Conservation (phyloP, 345 rosid species). For the Lepidium aucheri region DNA sequence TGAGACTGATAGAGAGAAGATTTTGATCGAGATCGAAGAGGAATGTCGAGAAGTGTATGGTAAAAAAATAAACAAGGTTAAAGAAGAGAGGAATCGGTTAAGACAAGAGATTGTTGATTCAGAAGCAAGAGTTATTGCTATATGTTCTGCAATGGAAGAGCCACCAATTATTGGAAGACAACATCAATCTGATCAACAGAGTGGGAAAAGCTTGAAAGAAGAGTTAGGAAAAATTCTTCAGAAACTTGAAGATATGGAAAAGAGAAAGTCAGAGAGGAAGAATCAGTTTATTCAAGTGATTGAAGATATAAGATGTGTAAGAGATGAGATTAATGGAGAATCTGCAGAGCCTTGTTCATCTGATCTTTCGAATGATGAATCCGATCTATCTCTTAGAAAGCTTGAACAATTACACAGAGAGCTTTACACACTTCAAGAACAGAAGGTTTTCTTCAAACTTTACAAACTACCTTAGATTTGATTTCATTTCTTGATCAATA, state of each 20-base stretch:
- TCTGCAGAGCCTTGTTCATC: constrained; percentile 28
- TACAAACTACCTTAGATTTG: neutral
- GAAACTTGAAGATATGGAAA: constrained; percentile 79
- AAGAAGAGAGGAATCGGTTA: constrained; percentile 49
- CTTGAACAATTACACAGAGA: constrained; percentile 65
- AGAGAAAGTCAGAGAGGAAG: constrained; percentile 68
- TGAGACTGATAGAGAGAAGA: constrained; percentile 59
- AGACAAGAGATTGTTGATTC: constrained; percentile 65
- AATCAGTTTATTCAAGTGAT: constrained; percentile 63
- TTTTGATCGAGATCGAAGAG: constrained; percentile 72
- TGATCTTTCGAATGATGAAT: constrained; percentile 45
- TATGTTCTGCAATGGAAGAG: constrained; percentile 86
- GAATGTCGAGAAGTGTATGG: constrained; percentile 72
- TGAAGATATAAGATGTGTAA: constrained; percentile 46
- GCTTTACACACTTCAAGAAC: constrained; percentile 59
- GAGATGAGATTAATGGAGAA: constrained; percentile 48
- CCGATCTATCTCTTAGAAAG: constrained; percentile 67
- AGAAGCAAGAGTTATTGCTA: constrained; percentile 71
- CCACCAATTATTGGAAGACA: constrained; percentile 71
- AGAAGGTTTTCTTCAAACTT: constrained; percentile 40
- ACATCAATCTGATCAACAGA: constrained; percentile 68
- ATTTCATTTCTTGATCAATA: neutral
- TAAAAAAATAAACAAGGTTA: constrained; percentile 64
- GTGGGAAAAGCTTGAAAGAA: constrained; percentile 62
- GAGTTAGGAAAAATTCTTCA: constrained; percentile 65